phyloP scores from a whole-genome alignment of 352 stramenopile genomes.

The Saprolegnia diclina region DNA sequence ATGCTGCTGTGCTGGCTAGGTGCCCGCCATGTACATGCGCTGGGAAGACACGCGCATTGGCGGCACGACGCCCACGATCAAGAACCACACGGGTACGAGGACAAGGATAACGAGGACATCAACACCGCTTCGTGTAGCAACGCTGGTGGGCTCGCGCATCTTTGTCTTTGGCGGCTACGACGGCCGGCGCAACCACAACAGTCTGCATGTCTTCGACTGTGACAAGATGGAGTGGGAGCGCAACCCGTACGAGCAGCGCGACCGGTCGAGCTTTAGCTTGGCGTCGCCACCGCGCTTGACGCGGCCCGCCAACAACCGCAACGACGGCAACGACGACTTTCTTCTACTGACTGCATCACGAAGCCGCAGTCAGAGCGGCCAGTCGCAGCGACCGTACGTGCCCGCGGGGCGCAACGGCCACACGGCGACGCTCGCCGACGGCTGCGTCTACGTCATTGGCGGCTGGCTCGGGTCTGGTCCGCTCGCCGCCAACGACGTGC shows the following conservation, averaged over 20 bases:
- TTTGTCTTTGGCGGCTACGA: slow-evolving; percentile 93
- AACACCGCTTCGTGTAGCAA: slow-evolving; percentile 12
- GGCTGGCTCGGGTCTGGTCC: slow-evolving; percentile 92
- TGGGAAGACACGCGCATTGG: slow-evolving; percentile 49
- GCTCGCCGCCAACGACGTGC: slow-evolving; percentile 88
- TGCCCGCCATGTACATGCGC: slow-evolving; percentile 45
- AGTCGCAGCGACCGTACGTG: slow-evolving; percentile 19
- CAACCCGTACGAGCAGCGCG: slow-evolving; percentile 4
- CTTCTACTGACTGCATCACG: slow-evolving; percentile 24
- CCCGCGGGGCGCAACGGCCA: slow-evolving; percentile 92
- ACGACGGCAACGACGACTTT: slow-evolving; percentile 15
- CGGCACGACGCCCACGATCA: slow-evolving; percentile 55
- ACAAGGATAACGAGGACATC: slow-evolving; percentile 40
- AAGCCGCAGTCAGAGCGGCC: slow-evolving; percentile 4
- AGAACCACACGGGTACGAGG: slow-evolving; percentile 82
- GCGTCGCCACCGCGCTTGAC: not conserved
- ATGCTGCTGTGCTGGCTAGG: not conserved
- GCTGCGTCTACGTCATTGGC: slow-evolving; percentile 90
- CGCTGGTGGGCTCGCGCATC: slow-evolving; percentile 28
- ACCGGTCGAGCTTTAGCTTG: slow-evolving; percentile 6
- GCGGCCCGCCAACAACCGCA: not conserved
- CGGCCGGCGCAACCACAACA: slow-evolving; percentile 91
- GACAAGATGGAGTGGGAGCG: slow-evolving; percentile 61
- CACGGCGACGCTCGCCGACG: slow-evolving; percentile 88
- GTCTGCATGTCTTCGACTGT: slow-evolving; percentile 85